Evolutionary conservation across 116 monocot genomes (phyloP).

Genomic region (Phalaenopsis hybrid): DNA sequence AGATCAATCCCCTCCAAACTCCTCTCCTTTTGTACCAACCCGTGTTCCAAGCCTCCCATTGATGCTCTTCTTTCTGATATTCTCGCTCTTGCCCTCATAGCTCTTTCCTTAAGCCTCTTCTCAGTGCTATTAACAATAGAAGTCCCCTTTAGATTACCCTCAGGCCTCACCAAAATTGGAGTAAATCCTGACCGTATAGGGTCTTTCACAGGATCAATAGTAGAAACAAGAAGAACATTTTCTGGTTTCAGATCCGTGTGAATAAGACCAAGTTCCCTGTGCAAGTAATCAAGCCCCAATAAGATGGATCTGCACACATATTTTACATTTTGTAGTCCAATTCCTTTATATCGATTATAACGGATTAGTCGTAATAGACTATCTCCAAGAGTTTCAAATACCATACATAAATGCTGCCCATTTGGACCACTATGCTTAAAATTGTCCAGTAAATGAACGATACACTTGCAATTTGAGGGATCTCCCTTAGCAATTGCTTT

Average conservation of each 20-base stretch:
- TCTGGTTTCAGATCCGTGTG: conserved; percentile 59
- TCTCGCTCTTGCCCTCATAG: conserved; percentile 39
- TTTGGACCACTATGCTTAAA: conserved; percentile 65
- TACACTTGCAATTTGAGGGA: conserved; percentile 41
- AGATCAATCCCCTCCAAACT: conserved; percentile 61
- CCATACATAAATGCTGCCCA: conserved; percentile 51
- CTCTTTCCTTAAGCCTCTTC: conserved; percentile 45
- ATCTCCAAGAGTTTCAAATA: conserved; percentile 51
- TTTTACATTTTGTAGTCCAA: conserved; percentile 39
- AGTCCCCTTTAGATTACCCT: conserved; percentile 24
- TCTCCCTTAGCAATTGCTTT: conserved; percentile 46
- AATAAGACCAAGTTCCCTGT: conserved; percentile 46
- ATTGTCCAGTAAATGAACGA: conserved; percentile 33
- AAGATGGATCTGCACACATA: conserved; percentile 41
- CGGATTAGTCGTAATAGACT: conserved; percentile 51
- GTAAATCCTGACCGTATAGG: conserved; percentile 35
- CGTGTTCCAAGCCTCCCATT: conserved; percentile 26
- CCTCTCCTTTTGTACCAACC: conserved; percentile 22
- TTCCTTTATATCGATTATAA: conserved; percentile 50
- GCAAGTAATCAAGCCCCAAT: conserved; percentile 54
- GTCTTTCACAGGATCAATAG: conserved; percentile 57
- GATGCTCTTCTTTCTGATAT: conserved; percentile 45
- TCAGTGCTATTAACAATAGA: conserved; percentile 19
- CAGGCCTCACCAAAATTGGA: conserved; percentile 49
- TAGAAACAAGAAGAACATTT: conserved; percentile 54